These are phyloP conservation scores for Combretum micranthum DNA, from an alignment of 345 rosid species.

Conservation along the genomic window DNA sequence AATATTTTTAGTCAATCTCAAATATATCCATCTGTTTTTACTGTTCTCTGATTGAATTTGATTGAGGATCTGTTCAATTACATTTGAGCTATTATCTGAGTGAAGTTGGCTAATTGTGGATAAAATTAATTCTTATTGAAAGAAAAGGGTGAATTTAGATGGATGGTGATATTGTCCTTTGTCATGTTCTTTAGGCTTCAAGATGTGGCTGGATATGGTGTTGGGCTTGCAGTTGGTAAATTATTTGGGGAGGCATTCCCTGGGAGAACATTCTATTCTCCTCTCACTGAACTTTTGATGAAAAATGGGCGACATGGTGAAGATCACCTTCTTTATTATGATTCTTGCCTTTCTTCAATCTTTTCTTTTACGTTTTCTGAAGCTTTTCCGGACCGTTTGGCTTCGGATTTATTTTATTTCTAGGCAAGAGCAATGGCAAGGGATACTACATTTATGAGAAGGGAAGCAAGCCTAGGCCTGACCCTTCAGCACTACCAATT, in stretches of 20 bases:
- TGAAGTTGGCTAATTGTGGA: too few species aligned
- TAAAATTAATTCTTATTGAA: too few species aligned
- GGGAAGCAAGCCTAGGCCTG: constrained; percentile 82
- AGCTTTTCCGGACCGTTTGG: neutral
- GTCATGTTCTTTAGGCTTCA: constrained; percentile 53
- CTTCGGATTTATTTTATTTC: neutral
- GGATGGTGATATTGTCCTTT: constrained; percentile 8
- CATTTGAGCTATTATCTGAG: too few species aligned
- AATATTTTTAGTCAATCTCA: too few species aligned
- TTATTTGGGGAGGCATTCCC: constrained; percentile 56
- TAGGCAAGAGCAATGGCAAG: constrained; percentile 85
- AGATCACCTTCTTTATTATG: constrained; percentile 1
- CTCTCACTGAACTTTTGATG: constrained; percentile 60
- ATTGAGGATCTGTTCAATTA: too few species aligned
- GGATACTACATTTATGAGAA: constrained; percentile 82
- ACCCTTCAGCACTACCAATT: constrained; percentile 58
- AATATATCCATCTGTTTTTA: too few species aligned
- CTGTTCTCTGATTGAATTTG: too few species aligned
- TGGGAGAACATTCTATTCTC: constrained; percentile 54
- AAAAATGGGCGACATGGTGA: constrained; percentile 79
- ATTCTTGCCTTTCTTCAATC: neutral
- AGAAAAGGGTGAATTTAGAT: neutral
- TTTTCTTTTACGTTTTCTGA: neutral
- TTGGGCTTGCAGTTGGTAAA: constrained; percentile 53
- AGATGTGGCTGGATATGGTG: constrained; percentile 89